Percentiles rank a stretch among this genome's conserved stretches.
Evolutionary conservation across 2,329 filamentous ascomycete genomes (phyloP).

Genomic region (Daldinia sp.): DNA sequence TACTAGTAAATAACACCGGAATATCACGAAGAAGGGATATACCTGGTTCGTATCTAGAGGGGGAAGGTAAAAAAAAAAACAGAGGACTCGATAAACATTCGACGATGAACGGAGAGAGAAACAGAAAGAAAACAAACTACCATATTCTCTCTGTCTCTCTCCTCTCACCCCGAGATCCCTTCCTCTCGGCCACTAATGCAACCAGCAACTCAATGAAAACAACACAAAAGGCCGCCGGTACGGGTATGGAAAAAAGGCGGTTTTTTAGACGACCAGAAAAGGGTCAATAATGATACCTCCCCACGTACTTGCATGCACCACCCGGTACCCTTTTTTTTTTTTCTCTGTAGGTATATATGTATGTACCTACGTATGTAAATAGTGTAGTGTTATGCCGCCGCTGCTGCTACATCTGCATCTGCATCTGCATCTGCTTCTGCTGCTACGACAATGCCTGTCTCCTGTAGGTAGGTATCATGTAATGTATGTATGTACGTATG

Average conservation of each 20-base stretch:
- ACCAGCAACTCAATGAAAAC: constrained; percentile 53
- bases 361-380: background rate
- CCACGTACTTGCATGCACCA: constrained; percentile 54
- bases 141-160: constrained; percentile 25
- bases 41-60: constrained; percentile 52
- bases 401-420: constrained; percentile 19
- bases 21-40: constrained; percentile 52
- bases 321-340: constrained; percentile 12
- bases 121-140: constrained; percentile 46
- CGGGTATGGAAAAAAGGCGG: constrained; percentile 48
- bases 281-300: constrained; percentile 47
- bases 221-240: constrained; percentile 49
- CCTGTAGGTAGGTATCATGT: constrained; percentile 44
- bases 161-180: constrained; percentile 43
- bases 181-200: constrained; percentile 57
- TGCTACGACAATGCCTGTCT: constrained; percentile 51
- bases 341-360: background rate
- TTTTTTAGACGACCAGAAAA: constrained; percentile 43
- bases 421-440: constrained; percentile 27
- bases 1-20: constrained; percentile 12
- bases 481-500: constrained; percentile 44
- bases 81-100: constrained; percentile 12
- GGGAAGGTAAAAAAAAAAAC: constrained; percentile 39
- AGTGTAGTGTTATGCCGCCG: background rate
- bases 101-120: constrained; percentile 34